These are phyloP conservation scores for Keqinozyma sinolaborantium DNA, from an alignment of 1,139 yeast species.

Conservation along the genomic window DNA sequence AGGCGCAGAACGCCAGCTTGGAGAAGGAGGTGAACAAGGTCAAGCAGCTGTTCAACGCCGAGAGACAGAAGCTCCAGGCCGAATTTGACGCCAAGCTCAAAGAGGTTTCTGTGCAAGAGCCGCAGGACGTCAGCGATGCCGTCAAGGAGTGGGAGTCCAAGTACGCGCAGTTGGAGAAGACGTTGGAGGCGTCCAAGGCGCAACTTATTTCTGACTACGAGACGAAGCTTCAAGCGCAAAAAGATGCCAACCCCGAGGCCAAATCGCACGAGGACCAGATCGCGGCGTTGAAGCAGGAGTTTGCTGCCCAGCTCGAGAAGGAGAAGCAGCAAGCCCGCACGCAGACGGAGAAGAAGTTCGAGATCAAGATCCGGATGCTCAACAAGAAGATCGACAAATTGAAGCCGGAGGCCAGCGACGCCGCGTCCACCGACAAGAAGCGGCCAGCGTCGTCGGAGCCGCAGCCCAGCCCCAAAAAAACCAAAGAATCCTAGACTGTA, in stretches of 20 bases:
- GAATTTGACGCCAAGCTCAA: conserved; percentile 10
- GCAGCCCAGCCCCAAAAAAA: not conserved
- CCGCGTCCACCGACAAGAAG: conserved; percentile 2
- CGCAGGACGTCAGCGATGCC: conserved; percentile 1
- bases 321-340: conserved; percentile 28
- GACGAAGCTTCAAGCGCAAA: conserved; percentile 14
- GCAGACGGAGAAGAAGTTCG: conserved; percentile 38
- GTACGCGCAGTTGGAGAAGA: conserved; percentile 15
- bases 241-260: conserved; percentile 6
- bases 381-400: conserved; percentile 39
- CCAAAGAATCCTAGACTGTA: not conserved
- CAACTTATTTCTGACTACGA: conserved; percentile 18
- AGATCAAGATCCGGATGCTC: conserved; percentile 40
- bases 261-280: conserved; percentile 19
- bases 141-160: conserved; percentile 10
- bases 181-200: conserved; percentile 15
- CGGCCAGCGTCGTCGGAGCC: not conserved
- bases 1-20: conserved; percentile 7
- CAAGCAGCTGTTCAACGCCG: conserved; percentile 8
- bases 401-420: conserved; percentile 16
- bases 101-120: not conserved
- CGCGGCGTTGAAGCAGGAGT: conserved; percentile 22
- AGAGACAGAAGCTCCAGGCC: conserved; percentile 8
- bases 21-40: conserved; percentile 13
- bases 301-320: conserved; percentile 25